These are phyloP conservation scores for Phytopythium ostracodes DNA, from an alignment of 352 stramenopile genomes.

Conservation along the genomic window DNA sequence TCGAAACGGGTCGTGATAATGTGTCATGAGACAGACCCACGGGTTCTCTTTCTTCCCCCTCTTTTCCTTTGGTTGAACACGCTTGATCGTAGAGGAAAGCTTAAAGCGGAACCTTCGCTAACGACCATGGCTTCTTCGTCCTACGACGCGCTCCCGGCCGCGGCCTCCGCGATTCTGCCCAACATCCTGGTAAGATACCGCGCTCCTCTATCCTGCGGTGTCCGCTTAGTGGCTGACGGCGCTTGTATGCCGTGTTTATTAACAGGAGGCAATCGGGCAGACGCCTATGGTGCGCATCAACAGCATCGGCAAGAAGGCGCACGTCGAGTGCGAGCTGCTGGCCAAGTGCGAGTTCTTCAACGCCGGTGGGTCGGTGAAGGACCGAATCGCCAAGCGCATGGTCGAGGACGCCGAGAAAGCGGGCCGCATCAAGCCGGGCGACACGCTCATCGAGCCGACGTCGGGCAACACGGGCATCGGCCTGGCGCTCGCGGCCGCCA, in stretches of 20 bases:
- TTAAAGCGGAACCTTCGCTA: background rate
- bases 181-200: constrained; percentile 41
- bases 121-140: constrained; percentile 17
- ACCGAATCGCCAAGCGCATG: constrained; percentile 89
- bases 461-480: constrained; percentile 98
- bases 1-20: background rate
- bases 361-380: constrained; percentile 89
- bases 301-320: constrained; percentile 76
- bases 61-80: background rate
- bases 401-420: constrained; percentile 89
- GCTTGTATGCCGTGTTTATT: background rate
- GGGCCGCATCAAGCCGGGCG: constrained; percentile 91
- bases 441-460: constrained; percentile 97
- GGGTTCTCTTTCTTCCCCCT: background rate
- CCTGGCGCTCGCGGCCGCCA: constrained; percentile 93
- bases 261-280: constrained; percentile 80
- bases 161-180: constrained; percentile 49
- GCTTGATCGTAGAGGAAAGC: background rate
- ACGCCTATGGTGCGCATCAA: constrained; percentile 94
- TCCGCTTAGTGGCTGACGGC: background rate
- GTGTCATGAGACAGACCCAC: constrained; percentile 1
- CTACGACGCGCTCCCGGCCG: constrained; percentile 27
- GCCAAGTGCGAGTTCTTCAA: constrained; percentile 98
- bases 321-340: constrained; percentile 88
- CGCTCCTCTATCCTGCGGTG: background rate